phyloP scores from a whole-genome alignment of 352 stramenopile genomes.

The Globisporangium parvum region DNA sequence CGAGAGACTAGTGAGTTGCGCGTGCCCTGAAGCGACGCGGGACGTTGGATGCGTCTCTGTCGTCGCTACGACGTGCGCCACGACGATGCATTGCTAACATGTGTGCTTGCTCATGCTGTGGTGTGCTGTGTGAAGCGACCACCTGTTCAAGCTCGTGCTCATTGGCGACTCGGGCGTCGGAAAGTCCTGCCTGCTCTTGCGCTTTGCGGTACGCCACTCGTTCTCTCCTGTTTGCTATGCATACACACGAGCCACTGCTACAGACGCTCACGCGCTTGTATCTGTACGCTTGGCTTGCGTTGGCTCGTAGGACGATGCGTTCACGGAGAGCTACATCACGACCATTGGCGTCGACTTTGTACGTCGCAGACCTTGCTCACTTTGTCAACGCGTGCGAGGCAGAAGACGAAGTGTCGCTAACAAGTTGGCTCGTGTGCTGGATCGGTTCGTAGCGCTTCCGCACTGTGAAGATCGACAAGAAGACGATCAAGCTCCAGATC shows the following conservation, averaged over 20 bases:
- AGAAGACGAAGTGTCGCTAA: no score
- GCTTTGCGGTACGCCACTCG: conserved; percentile 86
- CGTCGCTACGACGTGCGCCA: conserved; percentile 4
- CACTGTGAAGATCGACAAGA: conserved; percentile 98
- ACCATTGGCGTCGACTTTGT: conserved; percentile 95
- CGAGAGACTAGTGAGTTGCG: conserved; percentile 63
- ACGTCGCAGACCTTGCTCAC: conserved; percentile 19
- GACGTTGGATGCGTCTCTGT: neutral
- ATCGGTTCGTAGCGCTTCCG: conserved; percentile 77
- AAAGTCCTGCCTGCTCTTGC: conserved; percentile 97
- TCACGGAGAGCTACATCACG: conserved; percentile 97
- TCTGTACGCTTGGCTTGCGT: neutral
- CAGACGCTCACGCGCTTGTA: neutral
- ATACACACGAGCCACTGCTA: neutral
- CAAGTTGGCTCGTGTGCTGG: neutral
- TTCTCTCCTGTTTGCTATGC: neutral
- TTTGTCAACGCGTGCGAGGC: no score
- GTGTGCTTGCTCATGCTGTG: neutral
- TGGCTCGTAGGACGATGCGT: conserved; percentile 89
- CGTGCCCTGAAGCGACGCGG: conserved; percentile 11
- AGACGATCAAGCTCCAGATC: conserved; percentile 98
- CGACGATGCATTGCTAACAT: neutral
- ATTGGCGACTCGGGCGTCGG: conserved; percentile 98
- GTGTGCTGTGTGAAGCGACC: conserved; percentile 46
- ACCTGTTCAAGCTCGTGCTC: conserved; percentile 98